Base-by-base conservation (phyloP, 192 early-diverging fungal species). In the Entomortierella lignicola region DNA sequence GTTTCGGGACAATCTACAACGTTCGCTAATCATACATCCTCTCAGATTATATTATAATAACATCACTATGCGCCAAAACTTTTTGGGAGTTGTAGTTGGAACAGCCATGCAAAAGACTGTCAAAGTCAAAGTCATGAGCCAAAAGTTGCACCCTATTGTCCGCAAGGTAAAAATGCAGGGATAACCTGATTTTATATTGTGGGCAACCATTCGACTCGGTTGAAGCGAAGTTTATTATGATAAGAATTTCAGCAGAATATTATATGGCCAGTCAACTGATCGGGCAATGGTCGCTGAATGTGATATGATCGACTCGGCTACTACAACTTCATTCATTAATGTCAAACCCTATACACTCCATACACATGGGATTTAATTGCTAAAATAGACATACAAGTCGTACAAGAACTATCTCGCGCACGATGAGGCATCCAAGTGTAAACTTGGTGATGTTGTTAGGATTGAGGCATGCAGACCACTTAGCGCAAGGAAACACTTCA, bases 331-430 rank as follows among this genome's bases (percentile, higher is more conserved):
- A 37, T 37, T 37, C 34, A 37, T 34, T 32, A 34, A 32, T 34
- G n/a, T 34, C 39, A 39, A 25, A 26, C 30, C 55, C 7, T 58
- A 8, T 58, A 12, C 13, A 4, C n/a, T 25, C 6, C 25, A 26
- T 44, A 4, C 6, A 8, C n/a, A 15, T 30, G 27, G 11, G n/a
- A 15, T 47, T 47, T 20, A 54, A 27, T 34, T 20, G 3, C 6
- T 0, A 51, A 54, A 8, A 55, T 82, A 98, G 93, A 88, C 91
- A 29, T 88, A 97, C 39, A 85, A 88, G 63, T 83, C 83, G 2
- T 95, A 96, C 87, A 94, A 93, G 65, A 95, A 92, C 82, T 96
- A 93, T 66, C 82, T 98, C 51, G 95, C 85, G 17, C 96, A 98
- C 82, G 96, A 98, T 73, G 92, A 90, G 55, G 85, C 89, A 8